Evolutionary conservation across 768 basidiomycete genomes (phyloP).

Genomic region (Trametes elegans): DNA sequence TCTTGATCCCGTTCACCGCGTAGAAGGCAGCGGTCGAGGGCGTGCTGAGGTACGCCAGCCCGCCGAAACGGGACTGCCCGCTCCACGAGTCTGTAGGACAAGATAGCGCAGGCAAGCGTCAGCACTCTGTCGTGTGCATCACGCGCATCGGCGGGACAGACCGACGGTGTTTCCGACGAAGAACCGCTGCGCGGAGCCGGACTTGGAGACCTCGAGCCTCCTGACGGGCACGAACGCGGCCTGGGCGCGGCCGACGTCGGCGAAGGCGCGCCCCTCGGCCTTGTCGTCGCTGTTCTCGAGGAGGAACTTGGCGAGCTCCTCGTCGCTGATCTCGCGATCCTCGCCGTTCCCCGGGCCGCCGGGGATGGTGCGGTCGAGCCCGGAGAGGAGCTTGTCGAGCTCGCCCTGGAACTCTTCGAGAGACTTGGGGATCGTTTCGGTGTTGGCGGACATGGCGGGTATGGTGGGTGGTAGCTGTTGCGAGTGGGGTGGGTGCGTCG

Average conservation of each 20-base stretch:
- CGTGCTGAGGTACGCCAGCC: neutral
- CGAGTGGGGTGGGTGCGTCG: neutral
- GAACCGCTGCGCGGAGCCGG: neutral
- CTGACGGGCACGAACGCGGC: neutral
- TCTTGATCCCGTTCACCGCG: neutral
- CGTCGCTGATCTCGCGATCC: neutral
- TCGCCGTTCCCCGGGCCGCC: neutral
- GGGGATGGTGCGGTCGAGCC: no score
- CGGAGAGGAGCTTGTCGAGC: neutral
- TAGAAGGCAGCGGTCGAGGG: neutral
- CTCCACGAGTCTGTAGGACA: neutral
- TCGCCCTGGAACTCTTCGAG: neutral
- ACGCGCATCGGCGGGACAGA: neutral
- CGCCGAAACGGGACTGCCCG: neutral
- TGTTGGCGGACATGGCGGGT: neutral
- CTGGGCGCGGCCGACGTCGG: neutral
- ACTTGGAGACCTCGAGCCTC: neutral
- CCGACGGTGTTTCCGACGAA: neutral
- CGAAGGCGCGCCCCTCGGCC: neutral
- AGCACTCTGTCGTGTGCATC: no score
- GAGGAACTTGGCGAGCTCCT: neutral
- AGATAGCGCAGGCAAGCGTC: no score
- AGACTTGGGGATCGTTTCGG: neutral
- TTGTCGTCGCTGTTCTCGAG: neutral
- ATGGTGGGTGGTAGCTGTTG: neutral